Percentiles rank a stretch among this genome's conserved stretches.
Conservation (phyloP, 169 alveolate genomes). For the Plasmodium chabaudi region DNA sequence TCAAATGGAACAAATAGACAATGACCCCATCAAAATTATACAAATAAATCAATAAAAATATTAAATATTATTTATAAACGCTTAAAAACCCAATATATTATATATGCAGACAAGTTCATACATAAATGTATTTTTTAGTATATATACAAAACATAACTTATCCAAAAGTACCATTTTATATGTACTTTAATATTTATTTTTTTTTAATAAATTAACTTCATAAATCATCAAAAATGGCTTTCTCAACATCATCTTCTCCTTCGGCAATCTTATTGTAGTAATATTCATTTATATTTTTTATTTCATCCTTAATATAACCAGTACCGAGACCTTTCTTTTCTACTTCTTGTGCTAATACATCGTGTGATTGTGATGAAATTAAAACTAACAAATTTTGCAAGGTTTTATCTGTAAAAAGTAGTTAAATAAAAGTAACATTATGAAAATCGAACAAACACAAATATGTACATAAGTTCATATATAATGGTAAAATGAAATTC, state of each 20-base stretch:
- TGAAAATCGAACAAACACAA: not conserved
- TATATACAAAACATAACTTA: no score
- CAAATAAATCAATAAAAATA: no score
- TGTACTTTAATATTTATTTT: not conserved
- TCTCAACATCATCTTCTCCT: slow-evolving; percentile 59
- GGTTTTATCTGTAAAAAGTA: slow-evolving; percentile 24
- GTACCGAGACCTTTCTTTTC: slow-evolving; percentile 39
- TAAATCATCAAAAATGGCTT: slow-evolving; percentile 43
- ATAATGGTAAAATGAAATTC: no score
- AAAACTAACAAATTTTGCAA: slow-evolving; percentile 23
- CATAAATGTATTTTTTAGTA: no score
- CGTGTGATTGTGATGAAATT: slow-evolving; percentile 35
- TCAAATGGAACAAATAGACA: no score
- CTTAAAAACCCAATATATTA: no score
- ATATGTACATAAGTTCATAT: not conserved
- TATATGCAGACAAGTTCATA: no score
- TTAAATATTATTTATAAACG: no score
- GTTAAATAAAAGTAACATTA: not conserved
- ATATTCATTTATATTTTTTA: slow-evolving; percentile 41
- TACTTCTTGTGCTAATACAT: slow-evolving; percentile 26
- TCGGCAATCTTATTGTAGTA: slow-evolving; percentile 15
- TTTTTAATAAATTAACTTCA: slow-evolving; percentile 7
- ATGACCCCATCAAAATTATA: no score
- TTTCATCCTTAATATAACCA: slow-evolving; percentile 40
- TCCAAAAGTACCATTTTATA: no score